phyloP scores from a whole-genome alignment of 768 basidiomycete genomes.

The Asterophora lycoperdoides region DNA sequence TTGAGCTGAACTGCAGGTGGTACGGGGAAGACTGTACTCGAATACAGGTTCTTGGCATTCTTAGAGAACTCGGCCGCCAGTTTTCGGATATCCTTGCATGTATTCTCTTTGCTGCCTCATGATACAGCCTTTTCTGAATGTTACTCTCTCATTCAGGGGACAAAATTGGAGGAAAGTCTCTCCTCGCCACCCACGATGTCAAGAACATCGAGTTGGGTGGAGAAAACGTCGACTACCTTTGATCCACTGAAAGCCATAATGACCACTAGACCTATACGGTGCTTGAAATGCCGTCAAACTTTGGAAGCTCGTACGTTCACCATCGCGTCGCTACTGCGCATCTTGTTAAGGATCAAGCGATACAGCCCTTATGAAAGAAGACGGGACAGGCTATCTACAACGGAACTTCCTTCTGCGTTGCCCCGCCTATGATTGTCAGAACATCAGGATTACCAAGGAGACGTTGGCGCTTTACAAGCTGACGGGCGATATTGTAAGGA shows the following conservation, averaged over 20 bases:
- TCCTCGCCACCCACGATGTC: background rate
- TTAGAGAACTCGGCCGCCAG: background rate
- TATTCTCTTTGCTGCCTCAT: background rate
- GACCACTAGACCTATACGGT: slow-evolving; percentile 6
- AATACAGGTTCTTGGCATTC: background rate
- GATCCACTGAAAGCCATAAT: slow-evolving; percentile 10
- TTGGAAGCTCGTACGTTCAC: slow-evolving; percentile 4
- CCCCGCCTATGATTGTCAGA: background rate
- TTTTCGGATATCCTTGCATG: slow-evolving; percentile 5
- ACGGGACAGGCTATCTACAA: slow-evolving; percentile 13
- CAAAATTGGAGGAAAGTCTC: slow-evolving; percentile 1
- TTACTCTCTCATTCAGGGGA: background rate
- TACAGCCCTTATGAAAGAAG: slow-evolving; percentile 6
- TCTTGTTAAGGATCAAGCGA: background rate
- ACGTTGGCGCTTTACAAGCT: slow-evolving; percentile 9
- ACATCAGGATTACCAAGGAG: slow-evolving; percentile 1
- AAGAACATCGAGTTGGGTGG: slow-evolving; percentile 1
- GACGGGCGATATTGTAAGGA: slow-evolving; percentile 9
- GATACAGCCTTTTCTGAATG: background rate
- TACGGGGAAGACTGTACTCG: slow-evolving; percentile 13
- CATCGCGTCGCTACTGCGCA: background rate
- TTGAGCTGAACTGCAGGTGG: slow-evolving; percentile 3
- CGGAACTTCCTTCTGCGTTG: slow-evolving; percentile 8
- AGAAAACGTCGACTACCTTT: slow-evolving; percentile 4
- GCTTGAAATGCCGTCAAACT: slow-evolving; percentile 5